Base-by-base conservation (phyloP, 805 yeast species). In the Wickerhamomyces chambardii region DNA sequence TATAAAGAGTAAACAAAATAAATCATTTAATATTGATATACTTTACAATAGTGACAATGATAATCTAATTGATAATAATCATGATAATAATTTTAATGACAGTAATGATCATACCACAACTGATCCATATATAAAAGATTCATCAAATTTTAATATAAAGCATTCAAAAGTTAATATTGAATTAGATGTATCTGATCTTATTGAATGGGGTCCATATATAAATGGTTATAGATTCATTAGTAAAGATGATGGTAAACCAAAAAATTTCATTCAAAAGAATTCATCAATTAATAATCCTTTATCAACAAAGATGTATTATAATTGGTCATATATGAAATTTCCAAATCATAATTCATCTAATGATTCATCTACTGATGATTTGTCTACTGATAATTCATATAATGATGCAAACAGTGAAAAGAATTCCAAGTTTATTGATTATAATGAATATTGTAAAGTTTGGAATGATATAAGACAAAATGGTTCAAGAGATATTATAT, bases 121-220 rank as follows among this genome's bases (percentile, higher is more conserved):
- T n/a, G n/a, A n/a, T n/a, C n/a, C n/a, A 6, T 19, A 19, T 19
- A 19, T 8, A 6, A 19, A 19, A 19, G 22, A 19, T 6, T 19
- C 22, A 19, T 19, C 22, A 19, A 19, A 19, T 19, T 6, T 8
- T 19, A 6, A 19, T 8, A 19, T 8, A 19, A 8, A 26, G 6
- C 6, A 12, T 7, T 6, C 28, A 26, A 26, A 6, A 6, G 6
- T 10, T 5, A 5, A 26, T 7, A 24, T 6, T 12, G 26, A 24
- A 11, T 10, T 9, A 6, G 4, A 5, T 4, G 12, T 4, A 5
- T 15, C 29, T 5, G 15, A 28, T 7, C 15, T 21, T 14, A 21
- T 28, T 4, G 56, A 51, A 37, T 51, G 55, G 54, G 56, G 56
- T 1, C 56, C 56, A 1, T 14, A 24, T 2, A 49, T 51, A 15